phyloP scores from a whole-genome alignment of 2,329 filamentous ascomycete genomes.

The Fusarium verrucosum region DNA sequence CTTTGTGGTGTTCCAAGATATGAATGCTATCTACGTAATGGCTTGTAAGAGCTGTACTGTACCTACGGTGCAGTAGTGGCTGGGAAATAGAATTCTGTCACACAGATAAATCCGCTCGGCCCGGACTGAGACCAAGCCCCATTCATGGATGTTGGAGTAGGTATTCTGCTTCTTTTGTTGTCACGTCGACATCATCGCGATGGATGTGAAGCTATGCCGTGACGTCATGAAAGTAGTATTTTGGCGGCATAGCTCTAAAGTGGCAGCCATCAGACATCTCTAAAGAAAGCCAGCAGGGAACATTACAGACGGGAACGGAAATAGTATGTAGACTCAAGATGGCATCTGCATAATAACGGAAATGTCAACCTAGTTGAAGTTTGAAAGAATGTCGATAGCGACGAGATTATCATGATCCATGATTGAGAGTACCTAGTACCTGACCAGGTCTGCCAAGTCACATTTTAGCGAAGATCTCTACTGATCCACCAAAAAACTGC shows the following conservation, averaged over 20 bases:
- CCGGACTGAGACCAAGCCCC: conserved; percentile 1
- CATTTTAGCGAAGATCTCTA: neutral
- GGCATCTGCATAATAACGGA: neutral
- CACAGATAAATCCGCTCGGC: conserved; percentile 6
- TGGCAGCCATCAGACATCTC: neutral
- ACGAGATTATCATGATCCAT: neutral
- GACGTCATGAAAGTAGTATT: conserved; percentile 40
- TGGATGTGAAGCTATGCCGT: conserved; percentile 28
- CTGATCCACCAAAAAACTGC: conserved; percentile 1
- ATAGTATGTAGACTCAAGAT: neutral
- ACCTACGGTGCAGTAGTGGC: conserved; percentile 10
- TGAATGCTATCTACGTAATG: conserved; percentile 30
- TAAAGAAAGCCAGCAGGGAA: neutral
- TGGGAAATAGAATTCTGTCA: conserved; percentile 24
- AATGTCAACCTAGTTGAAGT: neutral
- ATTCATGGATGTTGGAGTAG: conserved; percentile 7
- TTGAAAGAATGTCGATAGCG: neutral
- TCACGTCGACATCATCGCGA: conserved; percentile 42
- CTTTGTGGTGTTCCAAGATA: conserved; percentile 28
- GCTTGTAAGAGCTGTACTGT: neutral
- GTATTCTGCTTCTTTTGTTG: conserved; percentile 13
- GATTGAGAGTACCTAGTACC: neutral
- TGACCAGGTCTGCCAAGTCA: neutral
- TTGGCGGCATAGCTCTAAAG: conserved; percentile 6
- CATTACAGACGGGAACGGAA: neutral